Percentiles rank a stretch among this genome's conserved stretches.
Conservation (phyloP, 768 basidiomycete species). For the Panellus pusillus region DNA sequence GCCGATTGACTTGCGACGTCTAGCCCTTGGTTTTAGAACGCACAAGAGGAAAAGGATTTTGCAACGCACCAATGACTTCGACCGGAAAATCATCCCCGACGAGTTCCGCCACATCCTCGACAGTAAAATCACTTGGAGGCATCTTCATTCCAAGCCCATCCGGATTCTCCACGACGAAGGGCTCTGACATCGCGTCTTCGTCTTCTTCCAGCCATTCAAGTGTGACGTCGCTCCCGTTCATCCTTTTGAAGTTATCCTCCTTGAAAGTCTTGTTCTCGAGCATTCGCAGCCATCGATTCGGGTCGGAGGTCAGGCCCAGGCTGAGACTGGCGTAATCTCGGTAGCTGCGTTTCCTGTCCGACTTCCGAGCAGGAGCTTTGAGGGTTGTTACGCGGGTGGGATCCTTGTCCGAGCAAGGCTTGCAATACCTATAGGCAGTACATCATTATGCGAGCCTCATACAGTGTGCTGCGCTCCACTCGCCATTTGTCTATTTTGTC, state of each 20-base stretch:
- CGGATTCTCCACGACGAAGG: conserved; percentile 74
- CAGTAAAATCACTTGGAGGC: conserved; percentile 69
- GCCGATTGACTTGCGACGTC: conserved; percentile 90
- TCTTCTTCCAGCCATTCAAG: conserved; percentile 76
- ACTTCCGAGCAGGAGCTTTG: conserved; percentile 81
- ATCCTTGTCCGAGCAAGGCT: conserved; percentile 59
- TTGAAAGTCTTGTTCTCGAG: conserved; percentile 68
- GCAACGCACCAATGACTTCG: conserved; percentile 82
- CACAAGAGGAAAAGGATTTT: not conserved
- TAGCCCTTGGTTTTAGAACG: conserved; percentile 25
- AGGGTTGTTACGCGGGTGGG: conserved; percentile 64
- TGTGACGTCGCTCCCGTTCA: conserved; percentile 66
- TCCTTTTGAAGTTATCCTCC: conserved; percentile 61
- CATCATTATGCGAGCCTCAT: conserved; percentile 3
- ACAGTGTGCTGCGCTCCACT: conserved; percentile 26
- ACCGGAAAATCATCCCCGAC: conserved; percentile 79
- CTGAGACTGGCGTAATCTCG: conserved; percentile 81
- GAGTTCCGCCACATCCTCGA: conserved; percentile 76
- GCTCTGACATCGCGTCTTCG: conserved; percentile 74
- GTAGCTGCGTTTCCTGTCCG: conserved; percentile 69
- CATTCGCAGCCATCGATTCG: conserved; percentile 66
- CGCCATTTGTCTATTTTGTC: conserved; percentile 79
- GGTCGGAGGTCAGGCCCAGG: conserved; percentile 61
- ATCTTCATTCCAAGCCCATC: conserved; percentile 91
- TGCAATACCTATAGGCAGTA: conserved; percentile 60